phyloP scores from a whole-genome alignment of 176 grass and related monocot genomes.

The Calamus simplicifolius region DNA sequence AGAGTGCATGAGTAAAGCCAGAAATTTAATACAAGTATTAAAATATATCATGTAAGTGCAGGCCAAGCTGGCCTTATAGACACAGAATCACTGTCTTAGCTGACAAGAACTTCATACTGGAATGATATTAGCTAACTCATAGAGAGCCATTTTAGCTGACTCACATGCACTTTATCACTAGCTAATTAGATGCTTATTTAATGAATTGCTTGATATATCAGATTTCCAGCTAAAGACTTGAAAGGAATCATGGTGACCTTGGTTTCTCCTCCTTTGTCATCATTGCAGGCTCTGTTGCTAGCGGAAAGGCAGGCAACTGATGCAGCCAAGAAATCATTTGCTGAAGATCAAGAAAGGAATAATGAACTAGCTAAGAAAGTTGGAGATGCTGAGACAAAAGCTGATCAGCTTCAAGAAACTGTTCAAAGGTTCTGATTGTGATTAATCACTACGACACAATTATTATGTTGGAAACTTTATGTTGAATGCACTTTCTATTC shows the following conservation, averaged over 20 bases:
- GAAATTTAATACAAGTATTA: too few relatives aligned
- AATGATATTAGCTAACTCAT: too few relatives aligned
- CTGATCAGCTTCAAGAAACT: constrained; percentile 87
- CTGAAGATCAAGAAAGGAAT: constrained; percentile 61
- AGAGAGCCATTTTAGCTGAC: too few relatives aligned
- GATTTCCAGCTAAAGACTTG: too few relatives aligned
- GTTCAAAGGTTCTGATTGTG: constrained; percentile 60
- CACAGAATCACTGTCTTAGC: too few relatives aligned
- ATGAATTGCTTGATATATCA: constrained; percentile 2
- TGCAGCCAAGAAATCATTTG: constrained; percentile 62
- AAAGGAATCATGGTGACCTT: not conserved
- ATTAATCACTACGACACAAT: not conserved
- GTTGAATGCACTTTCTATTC: too few relatives aligned
- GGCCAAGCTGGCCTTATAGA: too few relatives aligned
- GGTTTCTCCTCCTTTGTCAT: constrained; percentile 2
- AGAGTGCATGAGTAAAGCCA: too few relatives aligned
- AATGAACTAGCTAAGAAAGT: constrained; percentile 85
- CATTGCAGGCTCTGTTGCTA: constrained; percentile 54
- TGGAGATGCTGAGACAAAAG: constrained; percentile 67
- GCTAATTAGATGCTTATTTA: not conserved
- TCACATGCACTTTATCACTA: too few relatives aligned
- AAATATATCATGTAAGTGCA: too few relatives aligned
- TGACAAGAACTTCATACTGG: too few relatives aligned
- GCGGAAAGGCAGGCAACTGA: constrained; percentile 63
- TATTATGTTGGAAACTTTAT: too few relatives aligned